phyloP scores from a whole-genome alignment of 371 early-diverging fungal genomes.

The Circinella umbellata region DNA sequence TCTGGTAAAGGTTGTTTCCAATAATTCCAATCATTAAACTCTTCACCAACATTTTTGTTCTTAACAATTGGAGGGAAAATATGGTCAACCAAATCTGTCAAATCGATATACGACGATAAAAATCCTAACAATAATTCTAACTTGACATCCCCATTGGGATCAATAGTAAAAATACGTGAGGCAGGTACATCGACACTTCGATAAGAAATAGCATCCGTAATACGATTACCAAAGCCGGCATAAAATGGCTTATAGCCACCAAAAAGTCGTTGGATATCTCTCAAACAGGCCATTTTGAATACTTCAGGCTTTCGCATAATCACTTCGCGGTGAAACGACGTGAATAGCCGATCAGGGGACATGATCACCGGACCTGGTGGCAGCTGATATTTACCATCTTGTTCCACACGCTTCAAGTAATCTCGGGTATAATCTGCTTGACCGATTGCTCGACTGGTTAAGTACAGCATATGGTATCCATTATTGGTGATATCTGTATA shows the following conservation, averaged over 20 bases:
- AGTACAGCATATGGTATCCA: constrained; percentile 96
- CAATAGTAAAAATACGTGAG: constrained; percentile 97
- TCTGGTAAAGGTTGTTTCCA: constrained; percentile 73
- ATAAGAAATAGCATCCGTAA: constrained; percentile 94
- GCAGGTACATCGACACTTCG: constrained; percentile 93
- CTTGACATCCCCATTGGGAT: constrained; percentile 91
- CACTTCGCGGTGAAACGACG: constrained; percentile 94
- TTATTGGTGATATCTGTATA: constrained; percentile 95
- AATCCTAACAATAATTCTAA: constrained; percentile 87
- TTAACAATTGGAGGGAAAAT: constrained; percentile 83
- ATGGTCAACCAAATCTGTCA: constrained; percentile 95
- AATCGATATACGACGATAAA: constrained; percentile 84
- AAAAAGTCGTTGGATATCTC: constrained; percentile 91
- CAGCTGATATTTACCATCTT: constrained; percentile 79
- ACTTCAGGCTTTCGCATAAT: constrained; percentile 95
- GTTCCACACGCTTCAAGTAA: constrained; percentile 91
- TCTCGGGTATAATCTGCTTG: constrained; percentile 93
- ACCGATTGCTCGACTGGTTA: constrained; percentile 97
- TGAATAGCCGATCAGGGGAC: constrained; percentile 96
- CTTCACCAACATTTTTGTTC: constrained; percentile 55
- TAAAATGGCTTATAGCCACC: constrained; percentile 87
- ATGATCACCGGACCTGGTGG: constrained; percentile 98
- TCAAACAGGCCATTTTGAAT: constrained; percentile 97
- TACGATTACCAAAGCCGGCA: constrained; percentile 99
- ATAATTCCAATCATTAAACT: constrained; percentile 87